These are phyloP conservation scores for Glaciozyma martinii DNA, from an alignment of 768 basidiomycete species.

Conservation along the genomic window DNA sequence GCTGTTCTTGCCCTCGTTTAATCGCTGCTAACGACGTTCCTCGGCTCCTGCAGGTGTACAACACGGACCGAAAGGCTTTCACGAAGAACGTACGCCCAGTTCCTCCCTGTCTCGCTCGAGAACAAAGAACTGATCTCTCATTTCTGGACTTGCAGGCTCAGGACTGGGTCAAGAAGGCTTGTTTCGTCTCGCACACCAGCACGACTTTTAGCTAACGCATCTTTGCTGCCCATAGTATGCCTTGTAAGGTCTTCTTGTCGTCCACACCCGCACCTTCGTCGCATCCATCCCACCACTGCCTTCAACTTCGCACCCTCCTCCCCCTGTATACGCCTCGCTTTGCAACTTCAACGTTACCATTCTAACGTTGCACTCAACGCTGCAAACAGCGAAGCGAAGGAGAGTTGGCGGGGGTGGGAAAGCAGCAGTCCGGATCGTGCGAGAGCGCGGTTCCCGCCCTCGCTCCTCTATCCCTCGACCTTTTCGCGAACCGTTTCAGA, in stretches of 20 bases:
- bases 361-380: no score
- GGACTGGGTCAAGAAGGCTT: conserved; percentile 31
- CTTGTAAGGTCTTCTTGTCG: background rate
- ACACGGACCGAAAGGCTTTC: conserved; percentile 22
- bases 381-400: no score
- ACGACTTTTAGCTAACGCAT: background rate
- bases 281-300: no score
- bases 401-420: no score
- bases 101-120: background rate
- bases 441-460: background rate
- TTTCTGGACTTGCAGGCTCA: conserved; percentile 12
- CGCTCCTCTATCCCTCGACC: background rate
- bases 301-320: no score
- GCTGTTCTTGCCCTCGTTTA: no score
- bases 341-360: no score
- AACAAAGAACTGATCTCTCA: background rate
- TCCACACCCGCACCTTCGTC: no score
- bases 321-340: no score
- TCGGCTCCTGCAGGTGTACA: conserved; percentile 7
- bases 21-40: background rate
- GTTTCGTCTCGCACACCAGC: background rate
- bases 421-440: no score
- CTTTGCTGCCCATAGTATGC: background rate
- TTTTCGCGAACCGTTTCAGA: no score
- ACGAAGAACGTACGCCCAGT: conserved; percentile 11